These are phyloP conservation scores for Carex scoparia DNA, from an alignment of 176 grass and related monocot genomes.

Conservation along the genomic window DNA sequence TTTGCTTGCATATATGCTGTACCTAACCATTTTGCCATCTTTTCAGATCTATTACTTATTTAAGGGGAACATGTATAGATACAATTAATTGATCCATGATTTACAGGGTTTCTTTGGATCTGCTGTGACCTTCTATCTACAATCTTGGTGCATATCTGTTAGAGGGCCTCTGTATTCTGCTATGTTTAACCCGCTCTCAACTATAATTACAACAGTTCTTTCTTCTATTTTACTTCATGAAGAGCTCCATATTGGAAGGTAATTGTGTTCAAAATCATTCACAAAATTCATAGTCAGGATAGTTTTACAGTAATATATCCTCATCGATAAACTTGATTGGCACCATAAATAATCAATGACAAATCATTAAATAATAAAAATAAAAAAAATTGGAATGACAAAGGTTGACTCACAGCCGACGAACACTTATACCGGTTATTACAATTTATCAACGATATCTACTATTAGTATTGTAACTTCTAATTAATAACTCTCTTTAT, in stretches of 20 bases:
- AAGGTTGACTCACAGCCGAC: no score
- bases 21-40: neutral
- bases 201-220: slow-evolving; percentile 47
- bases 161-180: slow-evolving; percentile 63
- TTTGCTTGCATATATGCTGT: slow-evolving; percentile 48
- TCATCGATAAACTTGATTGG: neutral
- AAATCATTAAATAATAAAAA: no score
- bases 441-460: neutral
- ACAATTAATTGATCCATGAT: neutral
- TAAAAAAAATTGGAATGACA: no score
- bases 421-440: neutral
- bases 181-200: slow-evolving; percentile 66
- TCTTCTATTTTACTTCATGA: slow-evolving; percentile 39
- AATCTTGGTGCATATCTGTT: slow-evolving; percentile 60
- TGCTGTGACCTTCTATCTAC: slow-evolving; percentile 57
- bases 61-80: neutral
- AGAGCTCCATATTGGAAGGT: slow-evolving; percentile 64
- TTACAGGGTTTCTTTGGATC: slow-evolving; percentile 52
- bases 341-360: neutral
- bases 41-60: neutral
- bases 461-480: neutral
- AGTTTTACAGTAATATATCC: neutral
- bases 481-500: neutral
- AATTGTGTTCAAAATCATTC: neutral
- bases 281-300: neutral